Conservation (phyloP, 129 eudicot species). For the Sambucus nigra region DNA sequence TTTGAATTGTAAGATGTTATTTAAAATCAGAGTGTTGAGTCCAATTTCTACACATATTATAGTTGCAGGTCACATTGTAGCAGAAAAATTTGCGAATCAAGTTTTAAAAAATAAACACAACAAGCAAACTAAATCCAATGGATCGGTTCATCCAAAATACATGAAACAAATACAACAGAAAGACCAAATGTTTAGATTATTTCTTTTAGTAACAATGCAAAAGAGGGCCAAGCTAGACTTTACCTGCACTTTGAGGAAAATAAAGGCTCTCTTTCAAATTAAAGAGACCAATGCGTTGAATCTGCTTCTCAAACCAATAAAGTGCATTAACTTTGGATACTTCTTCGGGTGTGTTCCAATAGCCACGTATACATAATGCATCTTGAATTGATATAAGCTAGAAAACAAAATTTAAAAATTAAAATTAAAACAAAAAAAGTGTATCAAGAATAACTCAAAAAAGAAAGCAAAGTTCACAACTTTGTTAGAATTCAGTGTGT, state of each 20-base stretch:
- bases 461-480: background rate
- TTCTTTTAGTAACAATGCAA: background rate
- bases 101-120: too few species aligned
- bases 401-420: conserved; percentile 9
- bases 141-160: too few species aligned
- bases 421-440: conserved; percentile 1
- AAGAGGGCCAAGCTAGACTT: background rate
- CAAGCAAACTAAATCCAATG: too few species aligned
- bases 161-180: background rate
- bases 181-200: background rate
- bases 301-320: conserved; percentile 60
- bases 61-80: too few species aligned
- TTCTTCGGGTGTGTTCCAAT: conserved; percentile 67
- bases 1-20: too few species aligned
- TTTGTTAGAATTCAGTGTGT: background rate
- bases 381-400: conserved; percentile 64
- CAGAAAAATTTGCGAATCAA: too few species aligned
- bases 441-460: too few species aligned
- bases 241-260: conserved; percentile 66
- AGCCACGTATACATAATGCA: conserved; percentile 77
- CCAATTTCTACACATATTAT: too few species aligned
- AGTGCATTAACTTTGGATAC: conserved; percentile 30
- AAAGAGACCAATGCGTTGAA: conserved; percentile 41
- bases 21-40: too few species aligned
- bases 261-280: conserved; percentile 55